Evolutionary conservation across 2,329 filamentous ascomycete genomes (phyloP).

Genomic region (Proliferodiscus dingleyae): DNA sequence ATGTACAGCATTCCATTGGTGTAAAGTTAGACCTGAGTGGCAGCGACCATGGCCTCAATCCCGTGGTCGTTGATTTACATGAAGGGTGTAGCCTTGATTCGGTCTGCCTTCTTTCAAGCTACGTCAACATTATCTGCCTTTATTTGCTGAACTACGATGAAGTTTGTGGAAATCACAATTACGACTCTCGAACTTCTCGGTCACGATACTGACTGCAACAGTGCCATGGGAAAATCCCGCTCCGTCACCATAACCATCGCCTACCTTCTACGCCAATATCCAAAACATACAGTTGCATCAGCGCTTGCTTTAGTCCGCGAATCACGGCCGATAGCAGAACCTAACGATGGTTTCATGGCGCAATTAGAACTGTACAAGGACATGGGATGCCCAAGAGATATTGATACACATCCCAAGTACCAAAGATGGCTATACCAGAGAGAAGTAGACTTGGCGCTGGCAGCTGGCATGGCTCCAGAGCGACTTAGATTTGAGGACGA

Average conservation of each 20-base stretch:
- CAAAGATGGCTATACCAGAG: conserved; percentile 70
- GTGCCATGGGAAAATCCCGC: conserved; percentile 93
- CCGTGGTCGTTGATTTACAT: too few species aligned
- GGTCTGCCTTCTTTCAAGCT: too few species aligned
- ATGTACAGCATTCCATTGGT: conserved; percentile 8
- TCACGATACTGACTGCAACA: too few species aligned
- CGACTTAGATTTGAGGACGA: conserved; percentile 81
- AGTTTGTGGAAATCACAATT: too few species aligned
- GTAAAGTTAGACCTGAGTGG: not conserved
- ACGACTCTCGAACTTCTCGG: too few species aligned
- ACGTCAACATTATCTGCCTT: too few species aligned
- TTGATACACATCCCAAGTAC: conserved; percentile 69
- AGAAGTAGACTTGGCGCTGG: conserved; percentile 62
- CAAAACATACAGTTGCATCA: conserved; percentile 39
- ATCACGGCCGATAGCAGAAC: conserved; percentile 73
- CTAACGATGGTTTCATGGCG: conserved; percentile 86
- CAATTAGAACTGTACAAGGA: conserved; percentile 83
- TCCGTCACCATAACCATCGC: conserved; percentile 81
- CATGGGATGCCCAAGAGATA: conserved; percentile 71
- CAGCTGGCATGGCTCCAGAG: conserved; percentile 72
- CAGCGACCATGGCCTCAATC: too few species aligned
- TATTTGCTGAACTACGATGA: too few species aligned
- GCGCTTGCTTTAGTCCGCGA: conserved; percentile 67
- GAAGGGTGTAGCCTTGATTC: too few species aligned
- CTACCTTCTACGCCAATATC: conserved; percentile 71